Evolutionary conservation across 2,329 filamentous ascomycete species (phyloP).

Genomic region (Cytospora leucostoma): DNA sequence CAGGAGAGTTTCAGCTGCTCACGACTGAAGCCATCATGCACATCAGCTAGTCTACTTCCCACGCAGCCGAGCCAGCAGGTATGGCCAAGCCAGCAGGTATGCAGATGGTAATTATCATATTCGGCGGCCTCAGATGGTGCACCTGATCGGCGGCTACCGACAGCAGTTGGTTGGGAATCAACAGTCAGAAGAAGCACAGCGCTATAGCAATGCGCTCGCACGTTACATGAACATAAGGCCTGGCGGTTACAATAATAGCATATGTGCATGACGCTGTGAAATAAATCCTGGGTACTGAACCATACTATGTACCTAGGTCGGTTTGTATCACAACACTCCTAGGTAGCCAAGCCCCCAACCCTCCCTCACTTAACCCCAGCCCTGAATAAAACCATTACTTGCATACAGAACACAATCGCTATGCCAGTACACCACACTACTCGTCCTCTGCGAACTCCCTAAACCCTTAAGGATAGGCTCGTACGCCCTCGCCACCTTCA

Average conservation of each 20-base stretch:
- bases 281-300: background rate
- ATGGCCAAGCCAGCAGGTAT: background rate
- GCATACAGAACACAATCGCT: slow-evolving; percentile 12
- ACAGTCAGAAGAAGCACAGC: background rate
- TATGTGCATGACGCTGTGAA: background rate
- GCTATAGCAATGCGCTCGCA: background rate
- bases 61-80: background rate
- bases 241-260: background rate
- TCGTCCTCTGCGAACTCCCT: background rate
- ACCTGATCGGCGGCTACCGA: background rate
- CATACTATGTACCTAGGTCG: background rate
- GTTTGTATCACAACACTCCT: background rate
- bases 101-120: background rate
- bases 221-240: background rate
- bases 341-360: background rate
- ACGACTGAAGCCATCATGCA: too few relatives aligned
- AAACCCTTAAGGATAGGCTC: too few relatives aligned
- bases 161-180: background rate
- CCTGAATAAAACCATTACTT: slow-evolving; percentile 4
- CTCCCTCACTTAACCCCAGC: background rate
- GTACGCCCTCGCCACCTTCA: background rate
- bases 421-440: slow-evolving; percentile 7
- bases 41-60: background rate
- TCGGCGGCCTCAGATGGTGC: background rate
- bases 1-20: too few relatives aligned